A percentile compares a stretch with the other conserved stretches of the same genome.
Conservation (phyloP, 352 stramenopile species). For the Phytophthora tentaculata region DNA sequence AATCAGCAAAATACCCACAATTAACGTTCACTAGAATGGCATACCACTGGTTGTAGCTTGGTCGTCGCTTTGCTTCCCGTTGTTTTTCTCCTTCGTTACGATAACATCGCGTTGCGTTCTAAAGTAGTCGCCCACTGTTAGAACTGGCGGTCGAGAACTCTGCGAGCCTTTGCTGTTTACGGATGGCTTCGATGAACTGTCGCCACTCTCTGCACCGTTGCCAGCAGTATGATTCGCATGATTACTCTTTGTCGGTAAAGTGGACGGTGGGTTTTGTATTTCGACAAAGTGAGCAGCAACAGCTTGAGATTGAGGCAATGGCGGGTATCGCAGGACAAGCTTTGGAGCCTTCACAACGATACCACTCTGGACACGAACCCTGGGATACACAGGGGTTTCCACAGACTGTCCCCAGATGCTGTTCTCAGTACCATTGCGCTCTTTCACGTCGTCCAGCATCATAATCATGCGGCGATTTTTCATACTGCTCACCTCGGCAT, state of each 20-base stretch:
- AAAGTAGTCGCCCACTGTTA: conserved; percentile 75
- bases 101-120: conserved; percentile 47
- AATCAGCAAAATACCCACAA: conserved; percentile 3
- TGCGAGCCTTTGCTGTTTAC: conserved; percentile 8
- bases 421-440: conserved; percentile 2
- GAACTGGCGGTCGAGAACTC: conserved; percentile 1
- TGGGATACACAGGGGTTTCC: conserved; percentile 32
- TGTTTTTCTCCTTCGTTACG: conserved; percentile 24
- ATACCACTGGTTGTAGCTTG: conserved; percentile 31
- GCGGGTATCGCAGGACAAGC: conserved; percentile 52
- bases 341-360: conserved; percentile 37
- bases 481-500: conserved; percentile 76
- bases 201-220: conserved; percentile 3
- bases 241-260: conserved; percentile 34
- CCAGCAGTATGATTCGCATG: background rate
- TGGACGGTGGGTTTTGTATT: conserved; percentile 53
- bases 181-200: background rate
- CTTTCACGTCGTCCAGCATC: conserved; percentile 12
- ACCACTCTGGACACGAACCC: conserved; percentile 24
- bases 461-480: conserved; percentile 60
- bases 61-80: conserved; percentile 20
- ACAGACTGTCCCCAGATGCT: conserved; percentile 32
- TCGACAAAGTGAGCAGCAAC: conserved; percentile 47
- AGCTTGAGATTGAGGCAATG: conserved; percentile 26
- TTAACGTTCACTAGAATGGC: conserved; percentile 1